Evolutionary conservation across 768 basidiomycete genomes (phyloP).

Genomic region (Tylopilus sp.): DNA sequence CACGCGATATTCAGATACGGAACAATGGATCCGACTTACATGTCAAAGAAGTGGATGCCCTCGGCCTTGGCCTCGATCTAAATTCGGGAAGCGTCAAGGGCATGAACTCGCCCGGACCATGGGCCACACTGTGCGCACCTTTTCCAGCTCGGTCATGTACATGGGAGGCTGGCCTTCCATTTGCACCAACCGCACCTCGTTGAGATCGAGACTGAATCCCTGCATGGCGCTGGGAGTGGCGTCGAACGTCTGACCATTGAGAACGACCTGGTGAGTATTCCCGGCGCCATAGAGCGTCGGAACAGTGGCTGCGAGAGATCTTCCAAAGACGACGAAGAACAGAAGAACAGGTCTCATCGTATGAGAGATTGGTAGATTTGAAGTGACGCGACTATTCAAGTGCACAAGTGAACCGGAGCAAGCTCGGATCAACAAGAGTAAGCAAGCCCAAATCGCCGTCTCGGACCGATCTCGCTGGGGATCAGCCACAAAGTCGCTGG

Average conservation of each 20-base stretch:
- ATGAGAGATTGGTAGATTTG: not conserved
- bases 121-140: slow-evolving; percentile 42
- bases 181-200: slow-evolving; percentile 65
- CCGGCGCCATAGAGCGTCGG: slow-evolving; percentile 4
- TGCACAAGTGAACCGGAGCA: not conserved
- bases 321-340: slow-evolving; percentile 17
- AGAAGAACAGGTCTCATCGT: slow-evolving; percentile 14
- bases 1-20: not conserved
- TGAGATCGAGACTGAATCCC: slow-evolving; percentile 71
- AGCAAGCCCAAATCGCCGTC: slow-evolving; percentile 8
- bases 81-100: not conserved
- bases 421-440: slow-evolving; percentile 5
- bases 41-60: slow-evolving; percentile 83
- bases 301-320: slow-evolving; percentile 19
- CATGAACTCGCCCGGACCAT: not conserved
- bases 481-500: too few species aligned
- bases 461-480: too few species aligned
- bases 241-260: slow-evolving; percentile 28
- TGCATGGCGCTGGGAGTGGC: slow-evolving; percentile 13
- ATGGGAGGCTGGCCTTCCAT: slow-evolving; percentile 65
- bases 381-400: too few species aligned
- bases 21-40: slow-evolving; percentile 49
- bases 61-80: slow-evolving; percentile 76
- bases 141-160: slow-evolving; percentile 88
- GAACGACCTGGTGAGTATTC: slow-evolving; percentile 18